Percentiles rank a stretch among this genome's conserved stretches.
phyloP scores from a whole-genome alignment of 2,329 filamentous ascomycete genomes.

The Rutstroemia sp. region DNA sequence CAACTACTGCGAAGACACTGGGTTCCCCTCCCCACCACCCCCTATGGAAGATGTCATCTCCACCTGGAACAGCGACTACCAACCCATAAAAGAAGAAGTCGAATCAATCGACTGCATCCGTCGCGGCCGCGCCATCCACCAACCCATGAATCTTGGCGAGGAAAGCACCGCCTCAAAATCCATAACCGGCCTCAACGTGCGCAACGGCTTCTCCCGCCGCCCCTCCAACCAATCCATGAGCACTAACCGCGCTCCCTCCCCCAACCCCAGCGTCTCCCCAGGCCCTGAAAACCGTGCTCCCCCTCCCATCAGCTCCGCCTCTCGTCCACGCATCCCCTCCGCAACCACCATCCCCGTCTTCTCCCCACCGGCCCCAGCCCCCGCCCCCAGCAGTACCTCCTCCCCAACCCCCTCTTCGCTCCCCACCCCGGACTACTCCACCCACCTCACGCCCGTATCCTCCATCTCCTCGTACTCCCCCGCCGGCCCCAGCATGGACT shows the following conservation, averaged over 20 bases:
- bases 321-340: slow-evolving; percentile 3
- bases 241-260: slow-evolving; percentile 9
- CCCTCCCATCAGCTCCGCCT: not conserved
- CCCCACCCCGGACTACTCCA: slow-evolving; percentile 20
- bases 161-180: slow-evolving; percentile 23
- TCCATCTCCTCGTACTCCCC: slow-evolving; percentile 24
- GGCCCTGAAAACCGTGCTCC: slow-evolving; percentile 2
- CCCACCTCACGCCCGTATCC: slow-evolving; percentile 21
- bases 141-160: slow-evolving; percentile 37
- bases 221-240: slow-evolving; percentile 34
- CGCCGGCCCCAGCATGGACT: slow-evolving; percentile 23
- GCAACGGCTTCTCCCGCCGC: slow-evolving; percentile 35
- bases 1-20: slow-evolving; percentile 61
- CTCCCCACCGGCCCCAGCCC: slow-evolving; percentile 11
- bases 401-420: not conserved
- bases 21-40: slow-evolving; percentile 65
- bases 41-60: slow-evolving; percentile 64
- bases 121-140: slow-evolving; percentile 58
- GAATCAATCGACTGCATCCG: slow-evolving; percentile 59
- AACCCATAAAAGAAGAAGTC: slow-evolving; percentile 55
- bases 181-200: slow-evolving; percentile 25
- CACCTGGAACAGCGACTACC: slow-evolving; percentile 56
- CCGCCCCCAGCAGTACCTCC: slow-evolving; percentile 14
- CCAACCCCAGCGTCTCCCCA: slow-evolving; percentile 12
- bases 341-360: slow-evolving; percentile 36